Base-by-base conservation (phyloP, 768 basidiomycete species). In the Asterophora lycoperdoides region DNA sequence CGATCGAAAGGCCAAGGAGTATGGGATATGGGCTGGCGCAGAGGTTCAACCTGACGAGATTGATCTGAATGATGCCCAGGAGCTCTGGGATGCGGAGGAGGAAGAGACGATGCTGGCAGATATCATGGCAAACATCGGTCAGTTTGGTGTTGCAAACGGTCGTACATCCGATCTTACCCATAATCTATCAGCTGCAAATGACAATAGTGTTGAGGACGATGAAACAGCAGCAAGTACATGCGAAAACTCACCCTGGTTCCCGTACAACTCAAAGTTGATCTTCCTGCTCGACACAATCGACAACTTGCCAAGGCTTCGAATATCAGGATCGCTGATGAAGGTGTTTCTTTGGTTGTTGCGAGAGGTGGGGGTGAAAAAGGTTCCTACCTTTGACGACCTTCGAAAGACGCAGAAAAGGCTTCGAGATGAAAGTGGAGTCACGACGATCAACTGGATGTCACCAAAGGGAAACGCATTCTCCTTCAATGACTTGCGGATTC, bases 281-380 rank as follows among this genome's bases (percentile, higher is more conserved):
- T 62, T 63, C 41, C 48, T 66, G 14, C 57, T 69, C 8, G 64
- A 71, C 37, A 55, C 56, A 1, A 47, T 69, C 9, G 62, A 70
- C 44, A 70, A 65, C 41, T 49, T 71, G 4, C 67, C 65, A 0
- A 45, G 64, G 0, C 56, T 68, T 14, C 62, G 58, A 9, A 51
- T 71, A 4, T 68, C 68, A 1, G 39, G 48, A 1, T 51, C 55
- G 1, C 50, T 67, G 17, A 55, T 71, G 55, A 63, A 59, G 26
- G 49, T 67, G 9, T 52, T 71, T 8, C 46, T 71, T 9, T 70
- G 66, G 64, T 44, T 65, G 8, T 56, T 69, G 23, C 33, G 57
- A 2, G 60, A 62, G 35, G 46, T 54, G 11, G 63, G 62, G 7
- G 65, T 60, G 5, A 40, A 38, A 2, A 49, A 63, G 28, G 66